A percentile compares a stretch with the other conserved stretches of the same genome.
These are phyloP conservation scores for Pythium coloratum DNA, from an alignment of 352 stramenopile species.

Conservation along the genomic window DNA sequence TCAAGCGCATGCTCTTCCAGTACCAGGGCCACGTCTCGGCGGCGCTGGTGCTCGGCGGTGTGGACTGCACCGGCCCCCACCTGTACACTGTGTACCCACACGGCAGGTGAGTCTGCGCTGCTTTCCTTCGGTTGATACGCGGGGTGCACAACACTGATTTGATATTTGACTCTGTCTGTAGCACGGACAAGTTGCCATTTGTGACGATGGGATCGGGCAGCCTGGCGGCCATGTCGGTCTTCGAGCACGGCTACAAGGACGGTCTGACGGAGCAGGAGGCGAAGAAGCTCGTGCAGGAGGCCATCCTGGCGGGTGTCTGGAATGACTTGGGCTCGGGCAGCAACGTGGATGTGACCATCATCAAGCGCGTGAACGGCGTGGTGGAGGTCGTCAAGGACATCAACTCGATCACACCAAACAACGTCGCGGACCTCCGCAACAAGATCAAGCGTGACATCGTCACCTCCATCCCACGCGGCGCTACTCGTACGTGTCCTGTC, in stretches of 20 bases:
- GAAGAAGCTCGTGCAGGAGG: slow-evolving; percentile 95
- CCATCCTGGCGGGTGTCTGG: slow-evolving; percentile 97
- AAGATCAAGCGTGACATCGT: slow-evolving; percentile 85
- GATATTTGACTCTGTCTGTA: slow-evolving; percentile 20
- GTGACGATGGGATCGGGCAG: slow-evolving; percentile 98
- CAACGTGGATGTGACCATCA: slow-evolving; percentile 97
- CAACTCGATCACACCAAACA: slow-evolving; percentile 94
- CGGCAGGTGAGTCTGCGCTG: slow-evolving; percentile 56
- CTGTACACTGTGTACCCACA: slow-evolving; percentile 99
- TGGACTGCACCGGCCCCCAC: slow-evolving; percentile 94
- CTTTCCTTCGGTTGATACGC: slow-evolving; percentile 4
- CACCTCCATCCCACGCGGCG: slow-evolving; percentile 77
- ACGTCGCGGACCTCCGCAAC: slow-evolving; percentile 85
- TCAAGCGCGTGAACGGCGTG: slow-evolving; percentile 88
- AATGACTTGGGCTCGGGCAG: slow-evolving; percentile 98
- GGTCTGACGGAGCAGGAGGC: slow-evolving; percentile 95
- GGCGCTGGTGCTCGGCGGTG: slow-evolving; percentile 97
- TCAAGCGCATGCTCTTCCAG: slow-evolving; percentile 97
- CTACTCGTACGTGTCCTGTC: slow-evolving; percentile 58
- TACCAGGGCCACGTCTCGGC: slow-evolving; percentile 96
- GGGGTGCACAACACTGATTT: slow-evolving; percentile 1
- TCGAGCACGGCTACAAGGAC: slow-evolving; percentile 95
- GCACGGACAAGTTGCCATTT: slow-evolving; percentile 96
- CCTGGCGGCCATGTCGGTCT: slow-evolving; percentile 98
- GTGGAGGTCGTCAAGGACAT: slow-evolving; percentile 88